phyloP scores from a whole-genome alignment of 2,329 filamentous ascomycete genomes.

The Verticillium isaacii region DNA sequence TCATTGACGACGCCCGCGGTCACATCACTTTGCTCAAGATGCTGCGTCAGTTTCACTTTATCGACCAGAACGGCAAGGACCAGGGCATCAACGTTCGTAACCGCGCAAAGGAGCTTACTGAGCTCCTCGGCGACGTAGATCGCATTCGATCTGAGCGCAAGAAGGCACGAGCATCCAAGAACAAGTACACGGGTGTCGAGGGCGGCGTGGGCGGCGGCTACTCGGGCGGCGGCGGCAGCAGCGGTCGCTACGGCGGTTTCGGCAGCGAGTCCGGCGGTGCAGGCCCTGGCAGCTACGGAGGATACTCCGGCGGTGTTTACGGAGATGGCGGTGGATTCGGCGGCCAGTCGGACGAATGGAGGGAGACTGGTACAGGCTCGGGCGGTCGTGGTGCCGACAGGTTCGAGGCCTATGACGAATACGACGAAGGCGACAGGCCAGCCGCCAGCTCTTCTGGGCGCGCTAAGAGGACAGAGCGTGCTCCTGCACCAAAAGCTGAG shows the following conservation, averaged over 20 bases:
- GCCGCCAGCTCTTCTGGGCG: constrained; percentile 34
- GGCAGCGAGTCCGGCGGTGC: constrained; percentile 76
- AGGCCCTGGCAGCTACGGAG: constrained; percentile 51
- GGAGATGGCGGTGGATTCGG: constrained; percentile 96
- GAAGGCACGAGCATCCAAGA: constrained; percentile 84
- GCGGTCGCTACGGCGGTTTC: constrained; percentile 78
- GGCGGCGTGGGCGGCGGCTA: constrained; percentile 66
- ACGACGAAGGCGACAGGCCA: constrained; percentile 65
- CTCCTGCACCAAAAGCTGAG: constrained; percentile 57
- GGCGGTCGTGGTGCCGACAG: constrained; percentile 52
- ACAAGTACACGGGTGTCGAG: constrained; percentile 94
- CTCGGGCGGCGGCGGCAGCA: constrained; percentile 34
- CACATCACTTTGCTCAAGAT: constrained; percentile 96
- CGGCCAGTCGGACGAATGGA: constrained; percentile 68
- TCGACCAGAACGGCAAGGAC: constrained; percentile 94
- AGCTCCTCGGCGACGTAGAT: constrained; percentile 90
- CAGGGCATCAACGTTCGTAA: constrained; percentile 98
- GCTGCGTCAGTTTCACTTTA: constrained; percentile 97
- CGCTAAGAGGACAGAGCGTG: constrained; percentile 43
- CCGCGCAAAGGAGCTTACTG: constrained; percentile 89
- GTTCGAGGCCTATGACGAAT: constrained; percentile 97
- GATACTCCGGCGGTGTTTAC: constrained; percentile 71
- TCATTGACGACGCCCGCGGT: constrained; percentile 93
- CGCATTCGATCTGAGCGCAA: constrained; percentile 77
- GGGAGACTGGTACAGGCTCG: constrained; percentile 40